These are phyloP conservation scores for Rhododendron henanense DNA, from an alignment of 148 eudicot species.

Conservation along the genomic window DNA sequence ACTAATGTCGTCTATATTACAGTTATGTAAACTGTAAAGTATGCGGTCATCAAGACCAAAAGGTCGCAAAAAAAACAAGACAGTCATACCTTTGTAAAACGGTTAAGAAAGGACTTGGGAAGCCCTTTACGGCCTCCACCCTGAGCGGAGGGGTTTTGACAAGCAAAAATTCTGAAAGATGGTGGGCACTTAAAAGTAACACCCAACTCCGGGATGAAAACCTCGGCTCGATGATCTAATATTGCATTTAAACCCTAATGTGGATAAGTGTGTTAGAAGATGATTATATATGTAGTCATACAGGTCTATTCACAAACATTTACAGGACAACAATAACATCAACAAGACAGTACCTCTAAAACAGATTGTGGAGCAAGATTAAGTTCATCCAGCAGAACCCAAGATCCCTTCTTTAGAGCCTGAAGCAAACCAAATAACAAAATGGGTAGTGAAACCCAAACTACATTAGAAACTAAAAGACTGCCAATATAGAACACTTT, in stretches of 20 bases:
- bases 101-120: conserved; percentile 95
- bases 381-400: conserved; percentile 96
- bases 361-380: conserved; percentile 99
- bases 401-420: conserved; percentile 91
- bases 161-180: conserved; percentile 92
- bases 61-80: conserved; percentile 8
- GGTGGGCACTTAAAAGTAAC: conserved; percentile 79
- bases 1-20: background rate
- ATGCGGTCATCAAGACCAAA: background rate
- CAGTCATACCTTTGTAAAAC: conserved; percentile 69
- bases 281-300: background rate
- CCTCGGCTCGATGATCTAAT: conserved; percentile 94
- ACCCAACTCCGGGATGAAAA: conserved; percentile 95
- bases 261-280: background rate
- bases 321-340: background rate
- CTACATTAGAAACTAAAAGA: conserved; percentile 10
- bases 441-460: background rate
- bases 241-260: conserved; percentile 92
- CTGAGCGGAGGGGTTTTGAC: conserved; percentile 90
- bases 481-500: background rate
- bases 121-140: conserved; percentile 99
- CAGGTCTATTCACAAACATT: background rate
- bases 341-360: conserved; percentile 58
- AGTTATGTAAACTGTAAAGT: background rate
- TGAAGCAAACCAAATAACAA: conserved; percentile 23